phyloP scores from a whole-genome alignment of 2,329 filamentous ascomycete species.

The Aquanectria penicillioides region DNA sequence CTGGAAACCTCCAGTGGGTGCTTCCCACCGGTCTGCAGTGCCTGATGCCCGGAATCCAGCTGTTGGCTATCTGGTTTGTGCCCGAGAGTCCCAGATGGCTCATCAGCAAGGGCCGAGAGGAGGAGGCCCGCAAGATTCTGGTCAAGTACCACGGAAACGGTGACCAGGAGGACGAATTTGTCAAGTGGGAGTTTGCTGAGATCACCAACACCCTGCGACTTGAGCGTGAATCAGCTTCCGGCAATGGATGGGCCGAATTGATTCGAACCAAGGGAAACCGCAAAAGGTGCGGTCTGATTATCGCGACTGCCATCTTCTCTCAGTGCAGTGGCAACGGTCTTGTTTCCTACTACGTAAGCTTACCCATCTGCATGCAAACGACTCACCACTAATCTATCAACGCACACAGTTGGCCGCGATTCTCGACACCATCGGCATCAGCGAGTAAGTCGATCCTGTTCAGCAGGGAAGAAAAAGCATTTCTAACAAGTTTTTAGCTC shows the following conservation, averaged over 20 bases:
- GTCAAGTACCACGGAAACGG: constrained; percentile 38
- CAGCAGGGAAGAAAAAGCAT: accelerated
- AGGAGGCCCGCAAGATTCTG: constrained; percentile 32
- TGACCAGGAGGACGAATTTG: constrained; percentile 28
- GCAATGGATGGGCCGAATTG: constrained; percentile 31
- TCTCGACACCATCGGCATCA: constrained; percentile 36
- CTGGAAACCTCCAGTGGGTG: constrained; percentile 33
- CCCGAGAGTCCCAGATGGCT: constrained; percentile 37
- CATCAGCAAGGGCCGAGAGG: constrained; percentile 33
- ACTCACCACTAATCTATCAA: background rate
- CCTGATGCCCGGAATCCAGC: constrained; percentile 36
- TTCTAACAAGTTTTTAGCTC: constrained; percentile 18
- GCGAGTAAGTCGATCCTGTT: constrained; percentile 21
- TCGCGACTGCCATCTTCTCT: constrained; percentile 34
- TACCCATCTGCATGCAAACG: background rate
- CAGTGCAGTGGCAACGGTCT: constrained; percentile 39
- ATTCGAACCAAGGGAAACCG: constrained; percentile 35
- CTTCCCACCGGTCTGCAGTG: constrained; percentile 34
- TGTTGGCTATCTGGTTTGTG: constrained; percentile 30
- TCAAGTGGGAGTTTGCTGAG: constrained; percentile 31
- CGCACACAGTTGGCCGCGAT: constrained; percentile 29
- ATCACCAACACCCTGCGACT: constrained; percentile 34
- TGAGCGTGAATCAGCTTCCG: constrained; percentile 22
- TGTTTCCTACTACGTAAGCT: constrained; percentile 37
- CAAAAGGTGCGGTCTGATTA: constrained; percentile 34